Base-by-base conservation (phyloP, 164 flowering plant genomes). In the Vitis labrusca region DNA sequence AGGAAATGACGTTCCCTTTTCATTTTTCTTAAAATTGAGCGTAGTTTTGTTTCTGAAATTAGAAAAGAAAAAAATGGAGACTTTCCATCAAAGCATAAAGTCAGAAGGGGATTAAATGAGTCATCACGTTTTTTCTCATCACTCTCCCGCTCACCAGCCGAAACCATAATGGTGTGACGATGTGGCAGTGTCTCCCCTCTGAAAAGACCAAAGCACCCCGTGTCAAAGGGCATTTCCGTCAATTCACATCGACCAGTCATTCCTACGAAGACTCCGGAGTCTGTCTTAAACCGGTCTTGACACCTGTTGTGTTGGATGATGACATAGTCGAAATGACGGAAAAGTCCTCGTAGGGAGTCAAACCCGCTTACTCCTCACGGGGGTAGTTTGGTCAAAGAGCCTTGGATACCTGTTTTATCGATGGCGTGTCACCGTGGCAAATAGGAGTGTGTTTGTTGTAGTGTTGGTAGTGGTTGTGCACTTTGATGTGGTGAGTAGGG, bases 391-490 rank as follows among this genome's bases (percentile, higher is more conserved):
- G 79, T 56, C 64, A 73, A 55, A 10, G 14, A 0, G 37, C 15
- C 29, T 9, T 54, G 47, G 59, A 60, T 5, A 23, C 71, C 80
- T 74, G 70, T 51, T 62, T 63, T 58, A 69, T 68, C 59, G 82
- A 68, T 83, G 76, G 84, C 79, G 86, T 80, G 86, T 80, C 58
- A 62, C 74, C 76, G 79, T 80, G 80, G 83, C 77, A 72, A 78
- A 47, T 73, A 49, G 78, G 66, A 64, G 65, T 75, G 74, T 29
- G 73, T 75, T 75, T 72, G 73, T 75, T 69, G 77, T 13, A 19
- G 64, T 78, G 75, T 75, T 63, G 77, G 71, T 72, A 70, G 82
- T 80, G 67, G 72, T 67, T 73, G 61, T 61, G 58, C 59, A 12
- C 67, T 66, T 73, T 69, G 50, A 44, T 52, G 17, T 30, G 14